Conservation (phyloP, 202 grass and related monocot genomes). For the Thinopyrum obtusiflorum region DNA sequence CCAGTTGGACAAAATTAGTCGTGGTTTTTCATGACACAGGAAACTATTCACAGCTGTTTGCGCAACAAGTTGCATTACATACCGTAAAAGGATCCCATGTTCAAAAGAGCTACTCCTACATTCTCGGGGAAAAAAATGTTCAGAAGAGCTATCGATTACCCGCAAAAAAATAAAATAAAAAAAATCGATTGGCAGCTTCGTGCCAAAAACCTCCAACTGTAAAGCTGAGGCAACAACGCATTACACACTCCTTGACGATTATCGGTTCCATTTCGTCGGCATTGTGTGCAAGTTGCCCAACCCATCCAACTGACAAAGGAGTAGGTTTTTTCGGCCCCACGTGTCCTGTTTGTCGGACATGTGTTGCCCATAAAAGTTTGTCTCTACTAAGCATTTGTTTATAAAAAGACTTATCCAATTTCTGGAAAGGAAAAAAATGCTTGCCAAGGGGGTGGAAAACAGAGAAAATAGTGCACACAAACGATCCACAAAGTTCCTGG, state of each 20-base stretch:
- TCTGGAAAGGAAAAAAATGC: not conserved
- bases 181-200: not conserved
- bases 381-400: not conserved
- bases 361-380: not conserved
- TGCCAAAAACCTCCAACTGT: not conserved
- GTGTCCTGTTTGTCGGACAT: not conserved
- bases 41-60: too few species aligned
- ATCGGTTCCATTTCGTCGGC: not conserved
- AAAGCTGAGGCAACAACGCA: not conserved
- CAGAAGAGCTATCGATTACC: too few species aligned
- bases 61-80: too few species aligned
- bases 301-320: not conserved
- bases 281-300: not conserved
- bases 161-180: too few species aligned
- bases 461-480: not conserved
- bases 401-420: not conserved
- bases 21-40: too few species aligned
- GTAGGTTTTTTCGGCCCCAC: not conserved
- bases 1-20: too few species aligned
- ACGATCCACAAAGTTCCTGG: not conserved
- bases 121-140: too few species aligned
- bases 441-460: not conserved
- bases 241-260: not conserved
- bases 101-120: too few species aligned
- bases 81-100: too few species aligned